A percentile compares a stretch with the other conserved stretches of the same genome.
Evolutionary conservation across 257 asterid genomes (phyloP).

Genomic region (Asclepias syriaca): DNA sequence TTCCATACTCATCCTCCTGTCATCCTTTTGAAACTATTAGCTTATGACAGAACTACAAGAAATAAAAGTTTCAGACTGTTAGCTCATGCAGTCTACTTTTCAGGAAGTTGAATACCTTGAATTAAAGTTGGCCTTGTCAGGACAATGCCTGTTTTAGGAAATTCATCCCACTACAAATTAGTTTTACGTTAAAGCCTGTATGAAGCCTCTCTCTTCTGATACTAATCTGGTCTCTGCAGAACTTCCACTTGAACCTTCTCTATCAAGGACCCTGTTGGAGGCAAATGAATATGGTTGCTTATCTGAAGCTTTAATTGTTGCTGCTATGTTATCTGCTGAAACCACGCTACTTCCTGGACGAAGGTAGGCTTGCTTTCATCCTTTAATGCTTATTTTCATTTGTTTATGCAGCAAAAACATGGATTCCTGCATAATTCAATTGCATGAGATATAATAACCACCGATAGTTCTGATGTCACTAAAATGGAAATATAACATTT

Average conservation of each 20-base stretch:
- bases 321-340: conserved; percentile 95
- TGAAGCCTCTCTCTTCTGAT: not conserved
- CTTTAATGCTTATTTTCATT: not conserved
- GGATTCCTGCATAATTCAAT: not conserved
- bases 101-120: conserved; percentile 1
- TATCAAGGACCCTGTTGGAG: conserved; percentile 88
- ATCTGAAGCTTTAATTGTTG: conserved; percentile 85
- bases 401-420: not conserved
- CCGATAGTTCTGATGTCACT: not conserved
- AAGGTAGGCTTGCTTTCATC: conserved; percentile 35
- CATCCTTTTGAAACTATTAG: not conserved
- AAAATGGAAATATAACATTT: not conserved
- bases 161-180: not conserved
- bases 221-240: conserved; percentile 45
- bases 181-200: not conserved
- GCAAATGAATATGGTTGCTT: conserved; percentile 83
- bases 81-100: not conserved
- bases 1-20: not conserved
- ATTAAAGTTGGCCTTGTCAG: not conserved
- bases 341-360: conserved; percentile 63
- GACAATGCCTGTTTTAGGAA: not conserved
- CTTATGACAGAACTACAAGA: not conserved
- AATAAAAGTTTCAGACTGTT: not conserved
- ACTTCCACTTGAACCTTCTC: conserved; percentile 94
- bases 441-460: not conserved